These are phyloP conservation scores for Pseudocercospora crystallina DNA, from an alignment of 2,329 filamentous ascomycete genomes.

Conservation along the genomic window DNA sequence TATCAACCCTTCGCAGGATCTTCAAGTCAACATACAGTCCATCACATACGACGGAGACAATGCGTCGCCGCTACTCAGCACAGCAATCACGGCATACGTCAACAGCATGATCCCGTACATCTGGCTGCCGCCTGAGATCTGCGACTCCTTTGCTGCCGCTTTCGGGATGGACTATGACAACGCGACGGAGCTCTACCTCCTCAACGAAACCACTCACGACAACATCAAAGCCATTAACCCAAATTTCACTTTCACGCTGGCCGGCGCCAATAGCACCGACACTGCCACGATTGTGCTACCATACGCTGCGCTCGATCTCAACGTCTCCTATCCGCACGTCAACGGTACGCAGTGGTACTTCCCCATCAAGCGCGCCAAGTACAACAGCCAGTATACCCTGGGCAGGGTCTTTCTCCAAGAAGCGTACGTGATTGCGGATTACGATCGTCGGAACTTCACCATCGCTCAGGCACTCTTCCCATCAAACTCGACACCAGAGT, in stretches of 20 bases:
- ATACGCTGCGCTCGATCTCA: conserved; percentile 34
- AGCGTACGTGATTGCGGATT: conserved; percentile 24
- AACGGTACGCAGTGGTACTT: conserved; percentile 24
- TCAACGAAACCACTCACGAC: conserved; percentile 42
- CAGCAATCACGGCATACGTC: conserved; percentile 31
- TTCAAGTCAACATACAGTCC: conserved; percentile 26
- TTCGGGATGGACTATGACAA: conserved; percentile 43
- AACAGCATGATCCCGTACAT: conserved; percentile 44
- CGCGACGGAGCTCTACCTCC: conserved; percentile 38
- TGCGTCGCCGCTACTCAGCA: conserved; percentile 24
- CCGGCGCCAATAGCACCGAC: conserved; percentile 1
- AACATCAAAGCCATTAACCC: conserved; percentile 36
- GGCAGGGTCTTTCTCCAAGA: conserved; percentile 33
- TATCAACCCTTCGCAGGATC: conserved; percentile 31
- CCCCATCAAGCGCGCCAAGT: conserved; percentile 27
- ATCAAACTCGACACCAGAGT: not conserved
- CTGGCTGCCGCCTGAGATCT: conserved; percentile 42
- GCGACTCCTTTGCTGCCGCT: conserved; percentile 40
- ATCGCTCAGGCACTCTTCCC: conserved; percentile 13
- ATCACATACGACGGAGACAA: conserved; percentile 25
- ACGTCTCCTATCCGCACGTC: conserved; percentile 19
- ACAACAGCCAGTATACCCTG: conserved; percentile 29
- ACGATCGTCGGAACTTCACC: conserved; percentile 15
- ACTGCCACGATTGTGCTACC: conserved; percentile 26
- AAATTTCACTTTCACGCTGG: conserved; percentile 37